Evolutionary conservation across 495 filamentous ascomycete species (phyloP), one percentile per base, ranked within the genome.

Genomic region (Tuber brumale): DNA sequence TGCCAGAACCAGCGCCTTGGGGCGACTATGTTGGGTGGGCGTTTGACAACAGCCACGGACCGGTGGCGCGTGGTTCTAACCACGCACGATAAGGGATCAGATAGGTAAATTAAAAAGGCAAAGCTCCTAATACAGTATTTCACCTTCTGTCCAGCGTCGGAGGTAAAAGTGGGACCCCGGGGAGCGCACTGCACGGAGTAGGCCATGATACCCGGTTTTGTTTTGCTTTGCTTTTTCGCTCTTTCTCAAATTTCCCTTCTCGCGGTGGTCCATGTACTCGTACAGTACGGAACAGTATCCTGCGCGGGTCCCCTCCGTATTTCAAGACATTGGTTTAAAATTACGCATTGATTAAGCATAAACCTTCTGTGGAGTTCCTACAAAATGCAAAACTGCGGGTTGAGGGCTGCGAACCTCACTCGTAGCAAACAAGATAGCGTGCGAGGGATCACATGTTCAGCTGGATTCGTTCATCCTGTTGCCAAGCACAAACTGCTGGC

Each of bases 321-420:
- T 66, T 66, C 57, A 35, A 66, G 57, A 66, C 57, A 66, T 66
- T 19, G 57, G 57, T 66, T 66, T 35, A 35, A 66, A 66, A 66
- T 66, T 66, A 66, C 57, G 5, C 31, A 12, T 35, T 66, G 31
- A 66, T 66, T 66, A 31, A 66, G 57, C 57, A 66, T 66, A 66
- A 66, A 66, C 57, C 27, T 66, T 66, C 35, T 14, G 27, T 27
- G 57, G 57, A 61, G 57, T 31, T 12, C 10, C 10, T 61, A 61
- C 10, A 27, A 35, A 27, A 66, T 2, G 31, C 57, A 19, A 27
- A 35, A n/a, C 57, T 31, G 10, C 57, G 27, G 31, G 57, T 66
- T 35, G 57, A 1, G 57, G 35, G 27, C 57, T 35, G 57, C 57
- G 57, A 35, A 66, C 57, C 35, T 66, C 14, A 35, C 18, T 66